These are phyloP conservation scores for Colletotrichum lindemuthianum DNA, from an alignment of 2,329 filamentous ascomycete genomes.

Conservation along the genomic window DNA sequence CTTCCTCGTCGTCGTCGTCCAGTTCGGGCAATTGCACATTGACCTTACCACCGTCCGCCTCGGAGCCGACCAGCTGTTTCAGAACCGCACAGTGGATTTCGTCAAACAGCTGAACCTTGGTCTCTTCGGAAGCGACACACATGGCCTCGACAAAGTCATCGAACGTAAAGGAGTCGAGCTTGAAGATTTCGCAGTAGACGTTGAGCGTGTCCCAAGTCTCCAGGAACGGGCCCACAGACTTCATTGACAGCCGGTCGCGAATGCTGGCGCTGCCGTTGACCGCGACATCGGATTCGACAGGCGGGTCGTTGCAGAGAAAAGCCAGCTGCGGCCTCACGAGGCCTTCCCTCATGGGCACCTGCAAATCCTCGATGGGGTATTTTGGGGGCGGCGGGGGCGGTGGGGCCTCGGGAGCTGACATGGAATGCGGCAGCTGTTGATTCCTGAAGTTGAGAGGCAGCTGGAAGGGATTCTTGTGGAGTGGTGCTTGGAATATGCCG, in stretches of 20 bases:
- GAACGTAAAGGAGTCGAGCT: constrained; percentile 96
- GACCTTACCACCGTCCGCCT: constrained; percentile 80
- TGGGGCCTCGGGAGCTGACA: constrained; percentile 58
- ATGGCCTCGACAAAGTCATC: constrained; percentile 95
- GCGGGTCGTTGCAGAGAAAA: constrained; percentile 76
- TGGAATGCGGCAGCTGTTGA: constrained; percentile 52
- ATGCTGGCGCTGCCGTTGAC: constrained; percentile 49
- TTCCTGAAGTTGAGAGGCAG: constrained; percentile 56
- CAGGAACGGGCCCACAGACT: constrained; percentile 84
- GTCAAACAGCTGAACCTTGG: constrained; percentile 84
- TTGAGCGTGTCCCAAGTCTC: constrained; percentile 98
- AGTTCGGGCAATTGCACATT: constrained; percentile 82
- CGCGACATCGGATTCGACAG: constrained; percentile 54
- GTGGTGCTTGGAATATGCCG: constrained; percentile 51
- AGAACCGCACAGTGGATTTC: constrained; percentile 93
- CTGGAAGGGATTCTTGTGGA: constrained; percentile 58
- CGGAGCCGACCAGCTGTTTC: constrained; percentile 83
- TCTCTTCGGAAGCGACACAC: constrained; percentile 76
- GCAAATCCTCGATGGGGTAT: constrained; percentile 95
- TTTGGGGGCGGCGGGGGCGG: constrained; percentile 82
- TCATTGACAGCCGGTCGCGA: constrained; percentile 76
- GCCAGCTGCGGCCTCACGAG: constrained; percentile 78
- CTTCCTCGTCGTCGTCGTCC: constrained; percentile 76
- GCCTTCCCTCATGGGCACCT: constrained; percentile 76
- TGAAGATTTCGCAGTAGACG: constrained; percentile 95